Conservation (phyloP, 257 asterid genomes). For the Solanum okadae region DNA sequence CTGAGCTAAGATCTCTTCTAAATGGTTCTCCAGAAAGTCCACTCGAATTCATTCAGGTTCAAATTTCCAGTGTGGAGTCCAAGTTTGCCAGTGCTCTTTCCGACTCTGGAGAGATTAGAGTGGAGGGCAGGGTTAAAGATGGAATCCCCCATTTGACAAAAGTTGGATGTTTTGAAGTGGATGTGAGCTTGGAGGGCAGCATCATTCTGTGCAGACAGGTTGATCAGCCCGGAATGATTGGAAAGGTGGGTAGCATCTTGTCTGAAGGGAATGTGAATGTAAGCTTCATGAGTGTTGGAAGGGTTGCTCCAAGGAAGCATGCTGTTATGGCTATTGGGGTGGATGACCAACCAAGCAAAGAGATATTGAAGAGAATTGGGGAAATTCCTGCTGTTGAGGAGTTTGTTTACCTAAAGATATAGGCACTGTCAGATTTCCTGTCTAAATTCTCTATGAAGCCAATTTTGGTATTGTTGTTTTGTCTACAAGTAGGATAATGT, state of each 20-base stretch:
- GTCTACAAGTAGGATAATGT: background rate
- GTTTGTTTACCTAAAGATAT: conserved; percentile 68
- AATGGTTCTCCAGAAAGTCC: conserved; percentile 89
- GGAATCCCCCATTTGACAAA: conserved; percentile 74
- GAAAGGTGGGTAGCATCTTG: conserved; percentile 75
- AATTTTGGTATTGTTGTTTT: conserved; percentile 22
- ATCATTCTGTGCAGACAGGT: conserved; percentile 84
- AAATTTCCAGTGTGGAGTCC: conserved; percentile 75
- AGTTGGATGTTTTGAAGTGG: conserved; percentile 86
- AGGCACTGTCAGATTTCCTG: background rate
- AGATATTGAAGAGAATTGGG: conserved; percentile 75
- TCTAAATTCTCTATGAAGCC: background rate
- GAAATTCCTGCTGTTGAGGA: conserved; percentile 80
- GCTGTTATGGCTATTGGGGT: conserved; percentile 96
- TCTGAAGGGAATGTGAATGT: conserved; percentile 81
- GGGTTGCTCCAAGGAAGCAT: conserved; percentile 82
- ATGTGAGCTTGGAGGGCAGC: conserved; percentile 87
- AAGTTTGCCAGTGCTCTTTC: conserved; percentile 80
- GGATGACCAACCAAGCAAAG: conserved; percentile 72
- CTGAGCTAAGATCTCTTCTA: conserved; percentile 53
- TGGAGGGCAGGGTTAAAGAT: conserved; percentile 80
- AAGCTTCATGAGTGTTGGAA: conserved; percentile 86
- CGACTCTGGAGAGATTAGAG: conserved; percentile 61
- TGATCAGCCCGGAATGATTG: conserved; percentile 95
- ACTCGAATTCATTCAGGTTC: conserved; percentile 64